Evolutionary conservation across 805 yeast species (phyloP).

Genomic region (Zygoascus flipseniorum): DNA sequence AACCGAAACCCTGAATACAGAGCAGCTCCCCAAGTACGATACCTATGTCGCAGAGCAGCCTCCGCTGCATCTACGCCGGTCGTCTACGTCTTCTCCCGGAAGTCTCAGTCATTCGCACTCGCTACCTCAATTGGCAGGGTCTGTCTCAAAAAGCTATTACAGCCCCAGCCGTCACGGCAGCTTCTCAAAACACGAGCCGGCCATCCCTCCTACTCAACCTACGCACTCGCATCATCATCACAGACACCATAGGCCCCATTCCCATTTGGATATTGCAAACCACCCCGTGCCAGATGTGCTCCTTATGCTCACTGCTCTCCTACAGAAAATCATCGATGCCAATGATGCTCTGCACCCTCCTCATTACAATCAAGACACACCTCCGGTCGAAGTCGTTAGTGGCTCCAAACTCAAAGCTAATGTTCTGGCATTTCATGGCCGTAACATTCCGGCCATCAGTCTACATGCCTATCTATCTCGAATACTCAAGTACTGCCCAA

Average conservation of each 20-base stretch:
- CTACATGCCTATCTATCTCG: conserved; percentile 83
- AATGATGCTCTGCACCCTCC: conserved; percentile 78
- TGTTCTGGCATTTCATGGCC: conserved; percentile 87
- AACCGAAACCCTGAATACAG: conserved; percentile 15
- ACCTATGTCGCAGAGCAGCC: conserved; percentile 1
- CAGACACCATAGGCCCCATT: neutral
- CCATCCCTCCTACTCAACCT: neutral
- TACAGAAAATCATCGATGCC: conserved; percentile 82
- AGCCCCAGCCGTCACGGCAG: conserved; percentile 1
- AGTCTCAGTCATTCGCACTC: neutral
- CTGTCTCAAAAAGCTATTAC: neutral
- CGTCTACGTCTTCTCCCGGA: conserved; percentile 10
- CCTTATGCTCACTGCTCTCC: conserved; percentile 73
- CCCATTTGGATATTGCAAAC: conserved; percentile 58
- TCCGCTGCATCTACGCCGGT: conserved; percentile 7
- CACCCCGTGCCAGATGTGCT: conserved; percentile 76
- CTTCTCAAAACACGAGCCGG: neutral
- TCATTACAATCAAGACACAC: conserved; percentile 32
- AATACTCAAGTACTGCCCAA: conserved; percentile 93
- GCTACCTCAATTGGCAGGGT: neutral
- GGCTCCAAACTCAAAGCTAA: conserved; percentile 22
- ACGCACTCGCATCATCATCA: conserved; percentile 6
- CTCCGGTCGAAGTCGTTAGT: neutral
- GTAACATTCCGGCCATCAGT: conserved; percentile 92
- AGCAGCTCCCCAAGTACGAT: neutral